Evolutionary conservation across 164 flowering plant species (phyloP).

Genomic region (Annona cherimola): DNA sequence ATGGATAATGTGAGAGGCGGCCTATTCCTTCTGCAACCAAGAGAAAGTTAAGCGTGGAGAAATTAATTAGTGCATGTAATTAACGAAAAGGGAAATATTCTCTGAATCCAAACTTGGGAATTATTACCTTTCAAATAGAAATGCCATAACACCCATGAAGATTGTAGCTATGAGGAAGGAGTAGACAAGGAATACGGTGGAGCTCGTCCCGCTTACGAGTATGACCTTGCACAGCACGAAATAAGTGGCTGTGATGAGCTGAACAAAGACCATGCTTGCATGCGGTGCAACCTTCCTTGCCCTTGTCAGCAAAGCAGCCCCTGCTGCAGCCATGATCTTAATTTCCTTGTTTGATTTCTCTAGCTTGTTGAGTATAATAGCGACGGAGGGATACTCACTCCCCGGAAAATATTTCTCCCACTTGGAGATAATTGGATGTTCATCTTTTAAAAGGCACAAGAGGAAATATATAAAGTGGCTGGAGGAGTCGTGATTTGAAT

Average conservation of each 20-base stretch:
- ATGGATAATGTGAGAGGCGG: background rate
- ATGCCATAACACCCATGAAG: slow-evolving; percentile 9
- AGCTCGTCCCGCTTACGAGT: slow-evolving; percentile 9
- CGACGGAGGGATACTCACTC: background rate
- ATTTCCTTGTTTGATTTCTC: too few species aligned
- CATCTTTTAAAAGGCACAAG: too few species aligned
- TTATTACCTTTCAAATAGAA: slow-evolving; percentile 5
- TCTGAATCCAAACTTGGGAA: too few species aligned
- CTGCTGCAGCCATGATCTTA: too few species aligned
- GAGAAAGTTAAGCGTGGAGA: background rate
- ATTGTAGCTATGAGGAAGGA: slow-evolving; percentile 8
- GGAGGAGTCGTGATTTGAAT: too few species aligned
- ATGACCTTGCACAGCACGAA: slow-evolving; percentile 9
- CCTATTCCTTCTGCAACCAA: slow-evolving; percentile 5
- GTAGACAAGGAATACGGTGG: slow-evolving; percentile 9
- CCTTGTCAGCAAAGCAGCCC: background rate
- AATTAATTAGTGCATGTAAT: too few species aligned
- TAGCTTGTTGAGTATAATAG: too few species aligned
- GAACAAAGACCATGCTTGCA: slow-evolving; percentile 3
- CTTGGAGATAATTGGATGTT: too few species aligned
- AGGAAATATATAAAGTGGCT: too few species aligned
- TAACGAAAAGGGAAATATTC: background rate
- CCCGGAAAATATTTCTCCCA: too few species aligned
- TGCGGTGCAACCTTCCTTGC: slow-evolving; percentile 1
- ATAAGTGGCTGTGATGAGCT: slow-evolving; percentile 8